phyloP scores from a whole-genome alignment of 2,329 filamentous ascomycete species.

The Acephala macrosclerotiorum region DNA sequence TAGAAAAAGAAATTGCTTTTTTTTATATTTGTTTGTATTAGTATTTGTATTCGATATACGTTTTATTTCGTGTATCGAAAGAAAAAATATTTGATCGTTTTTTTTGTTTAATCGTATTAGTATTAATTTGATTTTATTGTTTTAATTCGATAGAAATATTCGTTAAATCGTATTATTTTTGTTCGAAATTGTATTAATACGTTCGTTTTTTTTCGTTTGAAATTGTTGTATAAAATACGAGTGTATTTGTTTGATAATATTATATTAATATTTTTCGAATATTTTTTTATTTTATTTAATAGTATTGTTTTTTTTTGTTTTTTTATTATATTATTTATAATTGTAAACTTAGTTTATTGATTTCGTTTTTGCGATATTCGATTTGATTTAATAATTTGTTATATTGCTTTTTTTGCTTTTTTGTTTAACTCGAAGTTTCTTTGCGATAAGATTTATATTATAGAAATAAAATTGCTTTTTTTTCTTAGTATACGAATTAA shows the following conservation, averaged over 20 bases:
- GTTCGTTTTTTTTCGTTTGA: slow-evolving; percentile 37
- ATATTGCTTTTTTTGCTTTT: too few species aligned
- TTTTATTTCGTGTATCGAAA: not conserved
- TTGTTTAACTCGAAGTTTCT: too few species aligned
- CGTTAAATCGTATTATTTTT: slow-evolving; percentile 44
- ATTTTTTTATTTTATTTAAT: slow-evolving; percentile 37
- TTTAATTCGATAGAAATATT: slow-evolving; percentile 35
- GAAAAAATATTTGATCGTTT: slow-evolving; percentile 8
- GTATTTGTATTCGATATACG: not conserved
- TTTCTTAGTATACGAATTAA: too few species aligned
- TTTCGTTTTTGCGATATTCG: too few species aligned
- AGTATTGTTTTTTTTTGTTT: slow-evolving; percentile 23
- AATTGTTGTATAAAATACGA: slow-evolving; percentile 35
- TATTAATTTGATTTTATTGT: slow-evolving; percentile 32
- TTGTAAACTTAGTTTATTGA: too few species aligned
- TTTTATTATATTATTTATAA: too few species aligned
- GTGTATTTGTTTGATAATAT: slow-evolving; percentile 33
- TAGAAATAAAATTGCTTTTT: too few species aligned
- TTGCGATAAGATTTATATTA: too few species aligned
- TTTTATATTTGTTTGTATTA: not conserved
- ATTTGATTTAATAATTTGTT: too few species aligned
- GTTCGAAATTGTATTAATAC: slow-evolving; percentile 37
- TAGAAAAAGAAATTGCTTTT: slow-evolving; percentile 3
- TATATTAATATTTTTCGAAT: slow-evolving; percentile 39
- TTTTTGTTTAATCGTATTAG: slow-evolving; percentile 24